Conservation (phyloP, 192 early-diverging fungal species). For the Backusella luteola region DNA sequence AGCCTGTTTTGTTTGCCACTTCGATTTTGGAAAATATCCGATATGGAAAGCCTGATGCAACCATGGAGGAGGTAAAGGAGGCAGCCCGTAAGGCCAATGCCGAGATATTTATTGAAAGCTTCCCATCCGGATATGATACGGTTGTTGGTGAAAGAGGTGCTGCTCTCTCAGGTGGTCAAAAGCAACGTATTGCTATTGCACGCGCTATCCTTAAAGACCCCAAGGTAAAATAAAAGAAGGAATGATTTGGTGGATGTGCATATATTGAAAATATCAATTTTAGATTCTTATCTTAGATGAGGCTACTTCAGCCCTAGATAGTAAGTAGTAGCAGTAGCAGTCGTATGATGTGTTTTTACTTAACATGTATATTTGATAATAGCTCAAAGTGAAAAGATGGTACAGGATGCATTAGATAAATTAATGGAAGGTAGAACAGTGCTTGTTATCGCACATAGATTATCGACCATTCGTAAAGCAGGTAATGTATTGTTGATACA, state of each 20-base stretch:
- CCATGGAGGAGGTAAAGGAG: slow-evolving; percentile 68
- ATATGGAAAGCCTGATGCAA: slow-evolving; percentile 59
- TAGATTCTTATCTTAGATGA: slow-evolving; percentile 80
- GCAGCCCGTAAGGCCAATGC: slow-evolving; percentile 73
- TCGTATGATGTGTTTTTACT: not conserved
- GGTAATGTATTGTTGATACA: slow-evolving; percentile 19
- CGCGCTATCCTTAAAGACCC: slow-evolving; percentile 60
- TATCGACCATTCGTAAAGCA: slow-evolving; percentile 79
- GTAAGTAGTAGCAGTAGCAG: slow-evolving; percentile 9
- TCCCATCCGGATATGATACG: slow-evolving; percentile 87
- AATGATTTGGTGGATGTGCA: not conserved
- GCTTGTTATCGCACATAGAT: slow-evolving; percentile 80
- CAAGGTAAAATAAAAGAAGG: slow-evolving; percentile 16
- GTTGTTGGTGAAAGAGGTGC: slow-evolving; percentile 82
- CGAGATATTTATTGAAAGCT: slow-evolving; percentile 67
- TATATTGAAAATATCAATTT: not conserved
- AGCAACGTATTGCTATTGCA: slow-evolving; percentile 61
- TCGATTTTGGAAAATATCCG: slow-evolving; percentile 75
- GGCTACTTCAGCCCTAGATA: slow-evolving; percentile 74
- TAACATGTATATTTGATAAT: not conserved
- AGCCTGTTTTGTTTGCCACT: slow-evolving; percentile 79
- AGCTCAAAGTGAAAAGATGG: slow-evolving; percentile 65
- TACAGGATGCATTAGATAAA: slow-evolving; percentile 73
- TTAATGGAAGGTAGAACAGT: slow-evolving; percentile 76
- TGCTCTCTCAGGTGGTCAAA: slow-evolving; percentile 61